Evolutionary conservation across 306 rosid genomes (phyloP), one percentile per base, ranked within the genome.

Genomic region (Medicago arabica): DNA sequence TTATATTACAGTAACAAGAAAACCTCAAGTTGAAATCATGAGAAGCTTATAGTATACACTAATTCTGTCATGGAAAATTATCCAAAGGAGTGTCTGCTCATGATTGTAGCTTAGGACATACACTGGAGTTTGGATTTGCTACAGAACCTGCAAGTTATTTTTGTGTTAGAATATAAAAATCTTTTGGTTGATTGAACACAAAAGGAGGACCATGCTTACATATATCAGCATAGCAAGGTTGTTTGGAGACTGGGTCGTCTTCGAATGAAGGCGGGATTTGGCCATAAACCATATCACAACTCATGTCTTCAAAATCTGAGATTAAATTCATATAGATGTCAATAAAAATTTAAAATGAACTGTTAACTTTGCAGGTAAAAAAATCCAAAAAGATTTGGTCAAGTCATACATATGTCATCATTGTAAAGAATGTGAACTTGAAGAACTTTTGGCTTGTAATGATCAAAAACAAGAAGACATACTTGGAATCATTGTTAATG

Each of bases 251-350:
- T 1, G 93, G 93, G 75, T 95, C 98, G 49, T 90, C 96, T 84
- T 95, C 97, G 71, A 92, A 84, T 60, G 93, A 75, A 34, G 90
- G 92, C 25, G 97, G 98, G 41, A 76, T 78, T 89, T 92, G 92
- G 40, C 98, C 97, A 66, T 92, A 95, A 81, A 90, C 97, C 98
- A 95, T 92, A 25, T 92, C 98, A 79, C 97, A 92, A 74, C 97
- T 92, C 97, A 92, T 95, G 78, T 95, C 97, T 87, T 95, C 97
- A 84, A 95, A 92, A 85, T 95, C 98, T 92, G 84, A 68, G 38
- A 68, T 66, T 38, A 72, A 44, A 71, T 67, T 72, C n/a, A 78
- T 4, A 76, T 4, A 55, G 23, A 54, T 25, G 1, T 41, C 49
- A 62, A 23, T 28, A 64, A 55, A 81, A 62, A 7, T 62, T 76